A percentile compares a stretch with the other conserved stretches of the same genome.
These are phyloP conservation scores for Trichoderma atrobrunneum DNA, from an alignment of 2,329 filamentous ascomycete genomes.

Conservation along the genomic window DNA sequence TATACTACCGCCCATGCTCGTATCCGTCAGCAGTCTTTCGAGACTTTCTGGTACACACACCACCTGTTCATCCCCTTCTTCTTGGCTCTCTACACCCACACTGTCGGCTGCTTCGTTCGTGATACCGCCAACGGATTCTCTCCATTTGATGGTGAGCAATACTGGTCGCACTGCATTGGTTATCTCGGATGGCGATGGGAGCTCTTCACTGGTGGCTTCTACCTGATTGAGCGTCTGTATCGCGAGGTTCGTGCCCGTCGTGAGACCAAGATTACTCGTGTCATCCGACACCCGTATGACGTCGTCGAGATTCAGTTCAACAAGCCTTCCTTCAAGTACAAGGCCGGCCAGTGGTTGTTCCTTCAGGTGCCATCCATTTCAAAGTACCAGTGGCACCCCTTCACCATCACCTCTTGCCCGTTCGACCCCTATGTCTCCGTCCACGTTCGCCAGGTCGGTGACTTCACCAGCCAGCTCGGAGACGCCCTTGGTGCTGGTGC, in stretches of 20 bases:
- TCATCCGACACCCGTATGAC: conserved; percentile 94
- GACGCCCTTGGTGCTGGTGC: conserved; percentile 89
- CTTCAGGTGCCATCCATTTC: conserved; percentile 89
- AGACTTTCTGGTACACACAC: conserved; percentile 99
- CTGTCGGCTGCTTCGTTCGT: conserved; percentile 92
- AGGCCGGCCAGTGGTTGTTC: conserved; percentile 97
- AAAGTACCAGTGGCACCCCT: conserved; percentile 93
- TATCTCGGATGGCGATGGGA: conserved; percentile 99
- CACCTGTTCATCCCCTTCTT: conserved; percentile 98
- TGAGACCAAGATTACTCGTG: conserved; percentile 84
- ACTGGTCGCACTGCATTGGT: conserved; percentile 91
- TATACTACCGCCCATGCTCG: conserved; percentile 92
- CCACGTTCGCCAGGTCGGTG: conserved; percentile 93
- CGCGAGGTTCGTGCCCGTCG: conserved; percentile 83
- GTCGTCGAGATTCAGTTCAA: conserved; percentile 96
- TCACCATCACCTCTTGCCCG: conserved; percentile 97
- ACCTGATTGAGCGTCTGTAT: conserved; percentile 84
- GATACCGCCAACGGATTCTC: conserved; percentile 70
- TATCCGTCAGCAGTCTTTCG: conserved; percentile 94
- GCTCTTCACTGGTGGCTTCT: conserved; percentile 78
- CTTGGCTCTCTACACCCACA: conserved; percentile 91
- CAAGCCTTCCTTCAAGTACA: conserved; percentile 97
- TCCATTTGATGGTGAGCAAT: conserved; percentile 76
- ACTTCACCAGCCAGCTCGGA: conserved; percentile 92
- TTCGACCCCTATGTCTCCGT: conserved; percentile 93